phyloP scores from a whole-genome alignment of 164 flowering plant species.

The Chimonanthus praecox region DNA sequence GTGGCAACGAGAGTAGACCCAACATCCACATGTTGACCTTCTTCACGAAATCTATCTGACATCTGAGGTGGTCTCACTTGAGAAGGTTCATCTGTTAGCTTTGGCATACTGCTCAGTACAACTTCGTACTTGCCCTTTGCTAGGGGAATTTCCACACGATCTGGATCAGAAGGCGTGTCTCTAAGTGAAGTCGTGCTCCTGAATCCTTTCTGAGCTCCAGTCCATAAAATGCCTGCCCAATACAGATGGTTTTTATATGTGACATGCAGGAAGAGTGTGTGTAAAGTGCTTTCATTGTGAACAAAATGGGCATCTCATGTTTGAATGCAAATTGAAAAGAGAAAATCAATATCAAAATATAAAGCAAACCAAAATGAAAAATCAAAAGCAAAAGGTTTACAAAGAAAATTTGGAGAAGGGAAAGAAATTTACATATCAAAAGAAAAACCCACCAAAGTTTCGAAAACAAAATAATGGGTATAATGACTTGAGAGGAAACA shows the following conservation, averaged over 20 bases:
- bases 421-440: no score
- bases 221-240: conserved; percentile 35
- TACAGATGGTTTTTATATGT: not conserved
- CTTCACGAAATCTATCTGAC: conserved; percentile 17
- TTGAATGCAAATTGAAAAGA: no score
- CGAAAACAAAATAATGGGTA: no score
- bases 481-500: no score
- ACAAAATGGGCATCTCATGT: no score
- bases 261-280: no score
- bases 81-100: conserved; percentile 8
- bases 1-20: conserved; percentile 76
- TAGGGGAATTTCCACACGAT: conserved; percentile 9
- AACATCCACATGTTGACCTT: conserved; percentile 21
- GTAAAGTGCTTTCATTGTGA: no score
- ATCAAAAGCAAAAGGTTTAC: no score
- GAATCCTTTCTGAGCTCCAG: conserved; percentile 17
- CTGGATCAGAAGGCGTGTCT: conserved; percentile 13
- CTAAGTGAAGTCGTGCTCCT: conserved; percentile 9
- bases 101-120: conserved; percentile 22
- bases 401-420: no score
- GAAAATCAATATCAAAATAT: no score
- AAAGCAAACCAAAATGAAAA: no score
- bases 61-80: conserved; percentile 13
- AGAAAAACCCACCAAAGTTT: no score
- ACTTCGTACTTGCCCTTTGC: conserved; percentile 29